Conservation (phyloP, 106 monocot genomes). For the Acorus gramineus region DNA sequence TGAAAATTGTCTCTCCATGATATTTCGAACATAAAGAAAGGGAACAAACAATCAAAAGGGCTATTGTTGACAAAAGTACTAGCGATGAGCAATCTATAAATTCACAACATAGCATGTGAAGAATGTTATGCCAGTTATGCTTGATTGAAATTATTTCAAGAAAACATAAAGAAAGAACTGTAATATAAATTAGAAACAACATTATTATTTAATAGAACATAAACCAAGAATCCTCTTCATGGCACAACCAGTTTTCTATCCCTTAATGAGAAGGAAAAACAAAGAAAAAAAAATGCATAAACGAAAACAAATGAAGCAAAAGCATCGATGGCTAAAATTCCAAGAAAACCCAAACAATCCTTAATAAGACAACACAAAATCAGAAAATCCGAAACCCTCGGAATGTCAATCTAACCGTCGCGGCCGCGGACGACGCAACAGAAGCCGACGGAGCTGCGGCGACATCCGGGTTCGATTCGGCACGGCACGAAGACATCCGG, state of each 20-base stretch:
- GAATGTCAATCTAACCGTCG: not conserved
- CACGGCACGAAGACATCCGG: conserved; percentile 32
- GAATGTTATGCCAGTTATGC: not conserved
- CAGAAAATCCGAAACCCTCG: not conserved
- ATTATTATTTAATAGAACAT: too few species aligned
- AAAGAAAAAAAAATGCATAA: too few species aligned
- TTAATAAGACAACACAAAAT: not conserved
- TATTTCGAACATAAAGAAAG: not conserved
- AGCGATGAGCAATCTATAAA: not conserved
- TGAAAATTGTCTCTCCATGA: too few species aligned
- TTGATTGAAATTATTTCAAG: not conserved
- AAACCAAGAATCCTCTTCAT: too few species aligned
- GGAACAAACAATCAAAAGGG: too few species aligned
- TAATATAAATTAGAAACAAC: not conserved
- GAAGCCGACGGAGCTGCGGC: conserved; percentile 5
- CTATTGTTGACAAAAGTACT: not conserved
- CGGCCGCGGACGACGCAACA: conserved; percentile 24
- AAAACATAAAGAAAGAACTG: not conserved
- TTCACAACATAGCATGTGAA: not conserved
- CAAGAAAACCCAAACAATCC: too few species aligned
- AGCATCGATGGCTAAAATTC: too few species aligned
- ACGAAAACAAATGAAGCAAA: too few species aligned
- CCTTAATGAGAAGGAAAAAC: too few species aligned
- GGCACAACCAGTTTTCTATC: too few species aligned
- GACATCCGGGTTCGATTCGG: conserved; percentile 16